Evolutionary conservation across 106 monocot species (phyloP).

Genomic region (Apostasia shenzhenica): DNA sequence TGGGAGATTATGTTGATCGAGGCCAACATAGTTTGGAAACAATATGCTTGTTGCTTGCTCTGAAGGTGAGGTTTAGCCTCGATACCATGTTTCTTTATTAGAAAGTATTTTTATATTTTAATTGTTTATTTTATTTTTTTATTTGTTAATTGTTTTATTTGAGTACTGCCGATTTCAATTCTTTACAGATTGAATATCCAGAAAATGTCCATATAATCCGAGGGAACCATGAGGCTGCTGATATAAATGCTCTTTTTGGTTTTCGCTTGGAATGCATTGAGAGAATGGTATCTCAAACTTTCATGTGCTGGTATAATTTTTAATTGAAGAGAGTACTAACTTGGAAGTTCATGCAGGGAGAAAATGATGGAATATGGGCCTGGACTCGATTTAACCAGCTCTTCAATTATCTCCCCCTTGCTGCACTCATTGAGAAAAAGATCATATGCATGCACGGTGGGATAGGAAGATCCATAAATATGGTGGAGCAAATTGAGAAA

Average conservation of each 20-base stretch:
- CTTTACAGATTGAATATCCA: conserved; percentile 87
- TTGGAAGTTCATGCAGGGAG: conserved; percentile 50
- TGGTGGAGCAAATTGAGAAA: conserved; percentile 93
- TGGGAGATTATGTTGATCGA: conserved; percentile 99
- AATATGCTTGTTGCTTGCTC: conserved; percentile 90
- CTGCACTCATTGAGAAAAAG: conserved; percentile 94
- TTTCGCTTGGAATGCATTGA: conserved; percentile 98
- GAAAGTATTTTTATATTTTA: not conserved
- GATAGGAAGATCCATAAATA: conserved; percentile 93
- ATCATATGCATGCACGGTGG: conserved; percentile 99
- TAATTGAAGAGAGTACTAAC: conserved; percentile 12
- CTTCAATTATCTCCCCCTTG: conserved; percentile 89
- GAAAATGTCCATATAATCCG: conserved; percentile 93
- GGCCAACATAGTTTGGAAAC: conserved; percentile 99
- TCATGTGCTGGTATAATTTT: conserved; percentile 3
- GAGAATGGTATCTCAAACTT: conserved; percentile 71
- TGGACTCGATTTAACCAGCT: conserved; percentile 97
- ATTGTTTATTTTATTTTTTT: conserved; percentile 2
- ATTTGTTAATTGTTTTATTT: not conserved
- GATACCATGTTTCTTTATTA: not conserved
- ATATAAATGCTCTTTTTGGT: conserved; percentile 98
- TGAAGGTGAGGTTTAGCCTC: conserved; percentile 55
- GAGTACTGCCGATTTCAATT: not conserved
- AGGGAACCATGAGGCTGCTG: conserved; percentile 99
- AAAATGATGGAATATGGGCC: conserved; percentile 98